Base-by-base conservation (phyloP, 345 rosid genomes). In the Pseudoturritis turrita region DNA sequence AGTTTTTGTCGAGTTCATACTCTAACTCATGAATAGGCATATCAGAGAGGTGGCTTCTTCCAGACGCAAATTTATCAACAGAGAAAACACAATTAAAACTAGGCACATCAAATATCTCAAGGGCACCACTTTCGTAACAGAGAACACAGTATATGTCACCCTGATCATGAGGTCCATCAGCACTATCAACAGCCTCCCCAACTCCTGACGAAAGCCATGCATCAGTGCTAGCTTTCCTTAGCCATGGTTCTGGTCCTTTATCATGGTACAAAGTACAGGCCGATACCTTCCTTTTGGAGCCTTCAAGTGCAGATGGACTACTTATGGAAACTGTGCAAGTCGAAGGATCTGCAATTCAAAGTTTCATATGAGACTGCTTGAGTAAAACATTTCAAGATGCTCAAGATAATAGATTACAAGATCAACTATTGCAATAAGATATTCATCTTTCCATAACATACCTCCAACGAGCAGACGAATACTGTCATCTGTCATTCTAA, bases 201-300 rank as follows among this genome's bases (percentile, higher is more conserved):
- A 89, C 55, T 31, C 98, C 98, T 18, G 96, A 87, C 18, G 90
- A 86, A 82, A 95, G 96, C 99, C 99, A 95, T 65, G 99, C 96
- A 80, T 92, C 98, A 29, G 92, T 83, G 79, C 92, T 95, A 60
- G 98, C 84, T 87, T 95, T 95, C 72, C 97, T 82, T 50, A 95
- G 88, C 99, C 98, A 92, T 62, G 97, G 94, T 58, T 89, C 96
- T 47, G 94, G 89, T 75, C 98, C 99, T 70, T 81, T 88, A 79
- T 95, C 99, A 75, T 91, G 96, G 86, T 89, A 89, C 70, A 95
- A 78, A 54, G 99, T 82, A 81, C 98, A 95, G 36, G 98, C 92
- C 70, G 94, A 82, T 62, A 95, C 83, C 63, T 77, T 72, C 71
- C 79, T 81, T 80, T 78, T 85, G 19, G 84, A 84, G 78, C 85